Evolutionary conservation across 1,284 basidiomycete species (phyloP).

Genomic region (Fomitopsis betulina): DNA sequence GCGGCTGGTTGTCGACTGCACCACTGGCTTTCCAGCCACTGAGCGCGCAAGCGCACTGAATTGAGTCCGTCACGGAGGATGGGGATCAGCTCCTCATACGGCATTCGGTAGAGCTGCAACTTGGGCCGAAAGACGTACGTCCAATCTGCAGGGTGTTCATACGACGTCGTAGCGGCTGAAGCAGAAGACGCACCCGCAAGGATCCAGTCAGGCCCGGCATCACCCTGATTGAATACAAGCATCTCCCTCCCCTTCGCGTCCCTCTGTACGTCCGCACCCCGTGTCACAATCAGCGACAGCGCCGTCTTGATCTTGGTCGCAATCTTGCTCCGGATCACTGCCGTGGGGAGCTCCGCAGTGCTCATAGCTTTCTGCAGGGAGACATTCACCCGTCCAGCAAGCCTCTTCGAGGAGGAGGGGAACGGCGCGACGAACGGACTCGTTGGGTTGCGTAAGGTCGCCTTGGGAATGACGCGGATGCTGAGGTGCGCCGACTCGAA

Average conservation of each 20-base stretch:
- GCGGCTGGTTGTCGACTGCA: background rate
- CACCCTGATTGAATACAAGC: constrained; percentile 25
- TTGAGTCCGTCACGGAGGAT: constrained; percentile 9
- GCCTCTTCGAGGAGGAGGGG: constrained; percentile 1
- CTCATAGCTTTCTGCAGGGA: constrained; percentile 20
- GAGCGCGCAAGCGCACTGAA: background rate
- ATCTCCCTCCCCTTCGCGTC: constrained; percentile 18
- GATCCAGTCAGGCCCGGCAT: constrained; percentile 27
- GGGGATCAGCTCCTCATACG: constrained; percentile 35
- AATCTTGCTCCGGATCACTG: constrained; percentile 21
- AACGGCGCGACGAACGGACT: constrained; percentile 20
- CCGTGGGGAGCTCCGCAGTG: constrained; percentile 16
- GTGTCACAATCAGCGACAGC: constrained; percentile 33
- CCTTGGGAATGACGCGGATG: constrained; percentile 24
- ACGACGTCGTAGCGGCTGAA: background rate
- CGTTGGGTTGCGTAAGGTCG: constrained; percentile 14
- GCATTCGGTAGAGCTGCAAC: constrained; percentile 37
- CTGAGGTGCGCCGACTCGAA: constrained; percentile 6
- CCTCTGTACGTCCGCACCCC: constrained; percentile 31
- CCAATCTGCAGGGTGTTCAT: constrained; percentile 33
- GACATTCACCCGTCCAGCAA: constrained; percentile 17
- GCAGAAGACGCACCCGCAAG: constrained; percentile 29
- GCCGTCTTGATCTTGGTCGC: constrained; percentile 33
- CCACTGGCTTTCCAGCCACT: background rate
- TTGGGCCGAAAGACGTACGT: constrained; percentile 37